phyloP scores from a whole-genome alignment of 345 rosid genomes.

The Heritiera littoralis region DNA sequence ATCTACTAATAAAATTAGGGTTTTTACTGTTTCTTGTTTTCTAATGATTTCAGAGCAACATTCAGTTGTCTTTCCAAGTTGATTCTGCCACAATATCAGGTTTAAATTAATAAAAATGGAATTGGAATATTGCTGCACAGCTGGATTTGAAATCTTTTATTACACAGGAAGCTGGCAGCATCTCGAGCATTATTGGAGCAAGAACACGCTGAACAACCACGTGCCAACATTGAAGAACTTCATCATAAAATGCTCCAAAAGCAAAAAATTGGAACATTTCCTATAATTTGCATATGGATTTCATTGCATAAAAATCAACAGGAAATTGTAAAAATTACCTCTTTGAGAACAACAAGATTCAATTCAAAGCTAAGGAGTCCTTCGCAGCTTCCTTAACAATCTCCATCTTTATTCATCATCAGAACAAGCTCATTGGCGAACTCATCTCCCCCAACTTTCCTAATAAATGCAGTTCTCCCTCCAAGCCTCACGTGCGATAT shows the following conservation, averaged over 20 bases:
- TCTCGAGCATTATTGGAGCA: too few relatives aligned
- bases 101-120: too few relatives aligned
- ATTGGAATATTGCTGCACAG: too few relatives aligned
- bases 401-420: slow-evolving; percentile 85
- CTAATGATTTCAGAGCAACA: too few relatives aligned
- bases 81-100: too few relatives aligned
- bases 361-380: slow-evolving; percentile 67
- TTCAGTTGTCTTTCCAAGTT: too few relatives aligned
- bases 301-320: slow-evolving; percentile 1
- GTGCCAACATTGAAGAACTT: too few relatives aligned
- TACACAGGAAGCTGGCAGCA: too few relatives aligned
- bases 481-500: slow-evolving; percentile 80
- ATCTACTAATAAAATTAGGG: too few relatives aligned
- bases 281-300: background rate
- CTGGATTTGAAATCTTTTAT: too few relatives aligned
- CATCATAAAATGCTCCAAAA: background rate
- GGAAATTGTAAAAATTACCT: slow-evolving; percentile 36
- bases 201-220: too few relatives aligned
- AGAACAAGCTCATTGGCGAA: slow-evolving; percentile 66
- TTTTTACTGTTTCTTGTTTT: too few relatives aligned
- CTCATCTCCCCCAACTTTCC: slow-evolving; percentile 73
- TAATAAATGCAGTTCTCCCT: slow-evolving; percentile 89
- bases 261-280: background rate
- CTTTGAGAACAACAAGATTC: slow-evolving; percentile 75
- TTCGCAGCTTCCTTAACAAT: slow-evolving; percentile 69